These are phyloP conservation scores for Phytophthora pseudosyringae DNA, from an alignment of 352 stramenopile species.

Conservation along the genomic window DNA sequence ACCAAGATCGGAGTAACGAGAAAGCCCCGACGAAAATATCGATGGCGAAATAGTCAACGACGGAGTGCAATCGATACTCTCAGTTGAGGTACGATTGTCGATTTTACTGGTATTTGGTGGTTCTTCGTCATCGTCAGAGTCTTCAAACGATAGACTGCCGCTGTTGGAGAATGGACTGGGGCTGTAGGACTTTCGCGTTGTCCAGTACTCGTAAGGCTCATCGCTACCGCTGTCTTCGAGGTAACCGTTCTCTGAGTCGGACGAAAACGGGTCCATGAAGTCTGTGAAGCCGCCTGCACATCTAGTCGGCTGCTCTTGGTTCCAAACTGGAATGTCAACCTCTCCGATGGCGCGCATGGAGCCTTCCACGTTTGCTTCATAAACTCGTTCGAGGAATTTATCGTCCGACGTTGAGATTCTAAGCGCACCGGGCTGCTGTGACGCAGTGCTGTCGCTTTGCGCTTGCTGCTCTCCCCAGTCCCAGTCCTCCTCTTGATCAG, in stretches of 20 bases:
- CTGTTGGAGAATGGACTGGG: conserved; percentile 23
- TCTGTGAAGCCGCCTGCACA: conserved; percentile 17
- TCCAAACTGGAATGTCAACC: background rate
- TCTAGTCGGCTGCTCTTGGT: background rate
- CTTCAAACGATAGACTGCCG: conserved; percentile 21
- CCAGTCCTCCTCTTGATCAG: conserved; percentile 15
- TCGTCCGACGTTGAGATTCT: too few relatives aligned
- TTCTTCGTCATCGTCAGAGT: conserved; percentile 6
- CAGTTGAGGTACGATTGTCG: background rate
- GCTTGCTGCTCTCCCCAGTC: background rate
- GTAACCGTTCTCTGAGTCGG: background rate
- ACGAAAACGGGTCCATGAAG: conserved; percentile 14
- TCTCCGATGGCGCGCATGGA: background rate
- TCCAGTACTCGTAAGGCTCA: conserved; percentile 23
- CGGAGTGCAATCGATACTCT: background rate
- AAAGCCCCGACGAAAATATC: background rate
- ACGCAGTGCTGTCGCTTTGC: background rate
- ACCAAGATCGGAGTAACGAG: conserved; percentile 9
- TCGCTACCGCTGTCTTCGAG: background rate
- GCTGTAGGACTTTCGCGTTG: conserved; percentile 7
- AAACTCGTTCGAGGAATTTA: background rate
- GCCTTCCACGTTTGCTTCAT: background rate
- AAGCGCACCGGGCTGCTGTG: background rate
- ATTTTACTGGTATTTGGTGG: background rate
- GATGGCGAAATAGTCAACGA: background rate